Evolutionary conservation across 257 asterid species (phyloP), one percentile per base, ranked within the genome.

Genomic region (Leonotis leonurus): DNA sequence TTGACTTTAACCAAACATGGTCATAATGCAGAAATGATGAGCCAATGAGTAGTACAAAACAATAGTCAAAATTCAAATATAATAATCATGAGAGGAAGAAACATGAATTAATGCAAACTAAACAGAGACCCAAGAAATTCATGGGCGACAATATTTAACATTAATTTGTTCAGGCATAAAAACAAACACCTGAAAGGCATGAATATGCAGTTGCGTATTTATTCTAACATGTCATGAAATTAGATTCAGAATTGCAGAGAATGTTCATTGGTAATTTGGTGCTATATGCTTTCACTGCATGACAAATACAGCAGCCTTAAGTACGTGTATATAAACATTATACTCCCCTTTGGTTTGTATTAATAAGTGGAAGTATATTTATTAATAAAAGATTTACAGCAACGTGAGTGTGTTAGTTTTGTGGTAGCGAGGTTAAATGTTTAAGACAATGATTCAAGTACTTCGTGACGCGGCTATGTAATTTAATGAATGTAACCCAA

Each of bases 41-140:
- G 60, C 64, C 67, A 75, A 73, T 74, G 82, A 80, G 73, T 69
- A 68, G 75, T 68, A 68, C 82, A 70, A 75, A 81, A 68, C 57
- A 8, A 53, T 36, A 50, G 70, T 53, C 62, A 67, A 77, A 36
- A 40, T 4, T 6, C 20, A 37, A 14, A 16, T n/a, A 11, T 0
- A 3, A 21, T 4, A 46, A 21, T 4, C 5, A n/a, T 5, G 2
- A 48, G 27, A 22, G 49, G 6, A 7, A 46, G 49, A 13, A 20
- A 30, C 45, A 60, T 57, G 4, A 67, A 67, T 64, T 37, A 67
- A n/a, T n/a, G n/a, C n/a, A 48, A 73, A 71, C 69, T 25, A 60
- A 65, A 56, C 77, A 63, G 41, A 58, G 39, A 35, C 62, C 30
- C 72, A 58, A 78, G 64, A 76, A 64, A 64, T 25, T 52, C 85